Percentiles rank a stretch among this genome's conserved stretches.
phyloP scores from a whole-genome alignment of 1,284 basidiomycete genomes.

The Naganishia cerealis region DNA sequence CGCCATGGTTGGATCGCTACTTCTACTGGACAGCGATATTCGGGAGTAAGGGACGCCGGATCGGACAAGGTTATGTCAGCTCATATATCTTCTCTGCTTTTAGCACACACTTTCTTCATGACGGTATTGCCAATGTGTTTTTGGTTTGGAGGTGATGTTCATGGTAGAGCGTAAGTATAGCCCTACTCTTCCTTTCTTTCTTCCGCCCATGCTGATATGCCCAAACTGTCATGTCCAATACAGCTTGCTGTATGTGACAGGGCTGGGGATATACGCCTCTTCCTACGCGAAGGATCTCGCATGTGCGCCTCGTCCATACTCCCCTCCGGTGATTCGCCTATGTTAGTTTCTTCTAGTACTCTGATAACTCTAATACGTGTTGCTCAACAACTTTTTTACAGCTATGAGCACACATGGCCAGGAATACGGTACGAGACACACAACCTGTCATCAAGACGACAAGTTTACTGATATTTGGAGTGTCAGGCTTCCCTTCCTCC shows the following conservation, averaged over 20 bases:
- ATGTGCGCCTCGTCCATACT: slow-evolving; percentile 85
- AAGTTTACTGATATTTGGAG: slow-evolving; percentile 7
- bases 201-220: neutral
- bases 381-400: slow-evolving; percentile 44
- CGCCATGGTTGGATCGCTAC: slow-evolving; percentile 74
- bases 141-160: slow-evolving; percentile 76
- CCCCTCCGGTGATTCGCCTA: slow-evolving; percentile 83
- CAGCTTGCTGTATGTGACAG: slow-evolving; percentile 71
- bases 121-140: slow-evolving; percentile 78
- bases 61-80: neutral
- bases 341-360: slow-evolving; percentile 40
- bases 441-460: slow-evolving; percentile 8
- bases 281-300: slow-evolving; percentile 86
- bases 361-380: neutral
- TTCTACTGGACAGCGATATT: slow-evolving; percentile 88
- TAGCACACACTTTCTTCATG: slow-evolving; percentile 90
- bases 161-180: slow-evolving; percentile 69
- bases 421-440: slow-evolving; percentile 48
- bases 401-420: slow-evolving; percentile 77
- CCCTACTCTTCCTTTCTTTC: slow-evolving; percentile 10
- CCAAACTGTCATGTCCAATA: neutral
- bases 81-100: neutral
- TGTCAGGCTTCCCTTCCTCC: slow-evolving; percentile 90
- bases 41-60: slow-evolving; percentile 58
- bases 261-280: slow-evolving; percentile 76